Evolutionary conservation across 768 basidiomycete species (phyloP), one percentile per base, ranked within the genome.

Genomic region (Boletus sensibilis): DNA sequence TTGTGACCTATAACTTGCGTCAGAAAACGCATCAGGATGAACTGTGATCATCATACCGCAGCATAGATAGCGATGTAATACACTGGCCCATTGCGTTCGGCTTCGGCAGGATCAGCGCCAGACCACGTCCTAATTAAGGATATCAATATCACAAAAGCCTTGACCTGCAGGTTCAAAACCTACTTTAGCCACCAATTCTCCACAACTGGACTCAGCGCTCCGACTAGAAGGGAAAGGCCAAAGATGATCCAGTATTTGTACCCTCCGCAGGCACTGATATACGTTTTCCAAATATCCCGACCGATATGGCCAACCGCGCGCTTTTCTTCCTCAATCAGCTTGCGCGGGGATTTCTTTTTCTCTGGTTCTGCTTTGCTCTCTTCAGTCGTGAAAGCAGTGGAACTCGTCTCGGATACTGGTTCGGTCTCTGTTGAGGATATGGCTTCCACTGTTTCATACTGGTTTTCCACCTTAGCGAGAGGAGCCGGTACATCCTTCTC

Each of bases 241-340:
- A 91, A 88, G 7, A 82, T 14, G 2, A 69, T 44, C 90, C 90
- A 90, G 64, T 79, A 87, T 64, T 63, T 62, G 56, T 67, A 73
- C 63, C 70, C 79, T 33, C 83, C 83, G 59, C 78, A 78, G 0
- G 81, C 80, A 34, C 63, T 64, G 59, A 86, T 68, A 57, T 87
- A 87, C 0, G 77, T 78, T 41, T 72, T 63, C 90, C 90, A 92
- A 21, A 91, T 82, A 38, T 82, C 81, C 54, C 77, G 73, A 46
- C 80, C 72, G 51, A 92, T 88, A 44, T 86, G 79, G 4, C 90
- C 90, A 41, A 84, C 83, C 1, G 86, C 88, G n/a, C 90, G 80
- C 57, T 81, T 83, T 68, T 92, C 90, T 64, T 92, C 90, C 63
- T 96, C 93, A 7, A 95, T 76, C 44, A 95, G 79, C 68, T 94